These are phyloP conservation scores for Leishmania mexicana DNA, from an alignment of 208 protist species.

Conservation along the genomic window DNA sequence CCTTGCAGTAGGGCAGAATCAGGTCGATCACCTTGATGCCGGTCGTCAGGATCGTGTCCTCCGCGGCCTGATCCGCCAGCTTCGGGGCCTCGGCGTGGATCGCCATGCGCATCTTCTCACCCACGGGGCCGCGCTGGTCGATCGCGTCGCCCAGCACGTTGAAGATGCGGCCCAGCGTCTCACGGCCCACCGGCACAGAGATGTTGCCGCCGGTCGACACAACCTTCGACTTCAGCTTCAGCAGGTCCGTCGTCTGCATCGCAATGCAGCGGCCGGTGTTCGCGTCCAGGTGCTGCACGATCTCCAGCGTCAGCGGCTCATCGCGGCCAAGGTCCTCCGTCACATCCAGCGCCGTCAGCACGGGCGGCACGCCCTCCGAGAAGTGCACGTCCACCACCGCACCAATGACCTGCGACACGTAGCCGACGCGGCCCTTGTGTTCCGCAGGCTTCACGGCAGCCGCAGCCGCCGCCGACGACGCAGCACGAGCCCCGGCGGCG, in stretches of 20 bases:
- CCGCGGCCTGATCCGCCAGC: slow-evolving; percentile 94
- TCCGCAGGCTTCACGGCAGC: slow-evolving; percentile 42
- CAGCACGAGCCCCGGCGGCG: slow-evolving; percentile 31
- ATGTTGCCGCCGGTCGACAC: slow-evolving; percentile 96
- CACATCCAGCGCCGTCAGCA: slow-evolving; percentile 97
- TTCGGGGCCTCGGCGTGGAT: slow-evolving; percentile 96
- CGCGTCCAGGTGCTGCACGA: slow-evolving; percentile 96
- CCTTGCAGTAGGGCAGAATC: slow-evolving; percentile 98
- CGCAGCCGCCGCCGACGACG: slow-evolving; percentile 21
- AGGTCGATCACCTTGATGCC: slow-evolving; percentile 99
- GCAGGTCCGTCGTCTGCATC: slow-evolving; percentile 98
- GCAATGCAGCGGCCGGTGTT: slow-evolving; percentile 98
- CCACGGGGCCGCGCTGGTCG: slow-evolving; percentile 97
- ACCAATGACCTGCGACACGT: slow-evolving; percentile 97
- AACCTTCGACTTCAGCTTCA: slow-evolving; percentile 94
- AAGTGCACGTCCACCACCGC: slow-evolving; percentile 99
- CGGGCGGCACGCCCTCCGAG: slow-evolving; percentile 94
- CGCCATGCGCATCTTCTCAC: slow-evolving; percentile 82
- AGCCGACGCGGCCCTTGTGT: slow-evolving; percentile 81
- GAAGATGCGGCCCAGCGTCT: slow-evolving; percentile 98
- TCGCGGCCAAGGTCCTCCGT: slow-evolving; percentile 76
- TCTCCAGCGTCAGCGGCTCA: slow-evolving; percentile 96
- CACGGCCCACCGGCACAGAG: slow-evolving; percentile 95
- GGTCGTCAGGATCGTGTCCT: slow-evolving; percentile 96
- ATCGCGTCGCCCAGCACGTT: slow-evolving; percentile 99